Percentiles rank a stretch among this genome's conserved stretches.
These are phyloP conservation scores for Pinus taeda DNA, from an alignment of 75 land plant genomes.

Conservation along the genomic window DNA sequence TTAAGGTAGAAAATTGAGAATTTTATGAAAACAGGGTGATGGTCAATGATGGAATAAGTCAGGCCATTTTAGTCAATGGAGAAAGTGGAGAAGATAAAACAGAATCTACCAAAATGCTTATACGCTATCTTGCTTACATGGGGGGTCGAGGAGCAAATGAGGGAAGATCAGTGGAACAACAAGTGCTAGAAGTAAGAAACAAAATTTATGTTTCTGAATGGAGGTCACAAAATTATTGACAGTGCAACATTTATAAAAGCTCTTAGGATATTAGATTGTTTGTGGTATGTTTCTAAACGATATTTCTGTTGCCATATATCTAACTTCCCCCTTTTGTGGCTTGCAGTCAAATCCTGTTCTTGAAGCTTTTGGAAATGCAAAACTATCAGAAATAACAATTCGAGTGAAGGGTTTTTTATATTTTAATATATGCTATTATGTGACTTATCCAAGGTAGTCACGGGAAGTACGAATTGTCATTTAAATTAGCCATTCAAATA, in stretches of 20 bases:
- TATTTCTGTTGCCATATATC: background rate
- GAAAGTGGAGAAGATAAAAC: conserved; percentile 98
- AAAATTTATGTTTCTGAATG: background rate
- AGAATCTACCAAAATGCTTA: conserved; percentile 84
- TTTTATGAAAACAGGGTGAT: conserved; percentile 50
- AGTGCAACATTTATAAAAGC: background rate
- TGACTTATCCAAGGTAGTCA: background rate
- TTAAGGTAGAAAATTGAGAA: background rate
- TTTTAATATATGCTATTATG: background rate
- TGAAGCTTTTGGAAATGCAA: conserved; percentile 98
- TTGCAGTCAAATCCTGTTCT: conserved; percentile 94
- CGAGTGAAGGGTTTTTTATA: conserved; percentile 35
- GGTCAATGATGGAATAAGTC: conserved; percentile 77
- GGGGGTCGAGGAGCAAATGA: conserved; percentile 82
- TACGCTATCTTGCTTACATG: conserved; percentile 93
- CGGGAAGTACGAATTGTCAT: background rate
- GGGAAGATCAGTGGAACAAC: conserved; percentile 86
- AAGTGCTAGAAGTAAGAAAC: conserved; percentile 78
- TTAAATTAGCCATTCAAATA: background rate
- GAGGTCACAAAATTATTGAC: background rate
- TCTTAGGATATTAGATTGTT: background rate
- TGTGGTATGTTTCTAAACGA: background rate
- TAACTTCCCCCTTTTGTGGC: background rate
- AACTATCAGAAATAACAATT: conserved; percentile 89
- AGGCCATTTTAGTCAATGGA: conserved; percentile 89